Evolutionary conservation across 1,139 yeast genomes (phyloP), one percentile per base, ranked within the genome.

Genomic region (Pichia sp.): DNA sequence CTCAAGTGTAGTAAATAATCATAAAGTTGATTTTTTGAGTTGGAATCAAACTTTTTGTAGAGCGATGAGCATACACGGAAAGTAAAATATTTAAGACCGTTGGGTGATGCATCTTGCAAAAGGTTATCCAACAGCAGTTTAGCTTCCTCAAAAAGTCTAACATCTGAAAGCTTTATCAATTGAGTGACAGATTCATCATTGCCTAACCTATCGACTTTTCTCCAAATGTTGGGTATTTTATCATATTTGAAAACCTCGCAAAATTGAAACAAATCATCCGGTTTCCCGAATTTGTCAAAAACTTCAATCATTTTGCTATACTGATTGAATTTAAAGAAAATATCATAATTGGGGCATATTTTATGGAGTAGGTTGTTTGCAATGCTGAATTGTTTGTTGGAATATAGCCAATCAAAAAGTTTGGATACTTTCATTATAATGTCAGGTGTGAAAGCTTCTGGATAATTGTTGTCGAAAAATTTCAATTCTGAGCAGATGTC

Each of bases 341-440:
- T 8, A 30, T 52, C 45, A 29, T 52, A 50, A 44, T 54, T 51
- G 2, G 53, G 50, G 19, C 51, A 29, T 2, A 59, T 16, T 15
- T 44, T 45, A 5, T 49, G 26, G 8, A 59, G 23, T 23, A 59
- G 40, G 31, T 55, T 38, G 49, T 54, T 58, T 16, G 55, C 57
- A 7, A 54, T 13, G 4, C 50, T 32, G 31, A 46, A 55, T 23
- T 57, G 51, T 40, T 46, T 54, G 31, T 59, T 59, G 6, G 56
- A 13, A 42, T 52, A 60, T 5, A 62, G 23, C 61, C 61, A 60
- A 15, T 55, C 51, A 42, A 61, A 61, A 3, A 53, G 15, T 29
- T 49, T 53, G 3, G 53, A 52, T 10, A 57, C 61, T 45, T 49
- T 47, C 5, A 43, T n/a, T 7, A 59, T 50, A 5, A 52, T 40